Percentiles rank a stretch among this genome's conserved stretches.
Conservation (phyloP, 2,329 filamentous ascomycete genomes). For the Xylaria arbuscula region DNA sequence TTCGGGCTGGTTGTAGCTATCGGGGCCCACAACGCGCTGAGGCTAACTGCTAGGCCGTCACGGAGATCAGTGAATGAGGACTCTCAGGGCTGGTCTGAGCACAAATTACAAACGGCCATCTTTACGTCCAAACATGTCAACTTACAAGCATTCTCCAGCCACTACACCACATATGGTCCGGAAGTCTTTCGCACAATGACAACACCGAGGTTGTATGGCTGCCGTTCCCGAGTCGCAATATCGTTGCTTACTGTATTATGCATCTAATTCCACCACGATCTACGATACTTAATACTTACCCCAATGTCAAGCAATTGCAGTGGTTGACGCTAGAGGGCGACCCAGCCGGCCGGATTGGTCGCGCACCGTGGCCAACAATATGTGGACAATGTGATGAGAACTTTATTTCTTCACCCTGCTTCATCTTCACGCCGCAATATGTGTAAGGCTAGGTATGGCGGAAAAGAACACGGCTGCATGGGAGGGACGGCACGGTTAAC, state of each 20-base stretch:
- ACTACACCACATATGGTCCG: background rate
- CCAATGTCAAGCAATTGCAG: background rate
- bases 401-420: background rate
- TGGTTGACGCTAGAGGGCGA: background rate
- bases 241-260: constrained; percentile 30
- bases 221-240: background rate
- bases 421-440: constrained; percentile 8
- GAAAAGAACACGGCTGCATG: background rate
- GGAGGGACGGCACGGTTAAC: background rate
- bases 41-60: background rate
- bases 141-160: constrained; percentile 1
- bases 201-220: constrained; percentile 1
- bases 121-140: background rate
- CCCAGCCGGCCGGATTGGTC: constrained; percentile 26
- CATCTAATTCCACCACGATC: constrained; percentile 11
- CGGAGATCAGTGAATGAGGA: background rate
- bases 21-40: constrained; percentile 17
- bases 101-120: background rate
- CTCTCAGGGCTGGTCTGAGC: background rate
- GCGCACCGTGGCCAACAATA: background rate
- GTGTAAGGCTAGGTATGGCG: constrained; percentile 9
- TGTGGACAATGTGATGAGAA: constrained; percentile 7
- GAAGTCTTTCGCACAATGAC: background rate
- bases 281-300: background rate
- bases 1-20: constrained; percentile 11